Conservation (phyloP, 1,284 basidiomycete genomes). For the Ustilago xerochloae region DNA sequence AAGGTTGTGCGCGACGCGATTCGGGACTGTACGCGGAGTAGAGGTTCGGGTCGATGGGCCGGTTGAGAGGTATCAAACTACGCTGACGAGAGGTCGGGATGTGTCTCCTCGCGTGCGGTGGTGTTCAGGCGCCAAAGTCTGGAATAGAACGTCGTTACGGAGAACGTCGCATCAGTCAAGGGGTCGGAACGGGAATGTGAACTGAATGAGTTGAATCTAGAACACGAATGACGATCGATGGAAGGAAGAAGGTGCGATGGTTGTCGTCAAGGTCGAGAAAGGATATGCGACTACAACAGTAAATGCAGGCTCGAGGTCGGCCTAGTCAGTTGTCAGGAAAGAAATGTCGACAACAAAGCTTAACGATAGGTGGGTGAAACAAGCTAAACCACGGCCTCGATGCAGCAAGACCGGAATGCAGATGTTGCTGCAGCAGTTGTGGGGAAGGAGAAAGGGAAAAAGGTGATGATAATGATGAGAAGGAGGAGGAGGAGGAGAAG, state of each 20-base stretch:
- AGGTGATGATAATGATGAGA: neutral
- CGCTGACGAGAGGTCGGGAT: neutral
- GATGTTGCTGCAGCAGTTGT: neutral
- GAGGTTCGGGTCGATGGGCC: too few species aligned
- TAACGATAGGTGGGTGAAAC: neutral
- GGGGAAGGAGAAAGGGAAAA: neutral
- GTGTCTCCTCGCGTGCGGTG: conserved; percentile 18
- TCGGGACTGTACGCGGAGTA: neutral
- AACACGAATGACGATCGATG: neutral
- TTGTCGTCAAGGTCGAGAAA: neutral
- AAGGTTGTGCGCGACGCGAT: too few species aligned
- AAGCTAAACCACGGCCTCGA: conserved; percentile 1
- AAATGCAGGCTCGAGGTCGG: neutral
- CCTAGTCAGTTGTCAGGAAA: neutral
- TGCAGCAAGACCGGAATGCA: conserved; percentile 41
- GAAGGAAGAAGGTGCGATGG: neutral
- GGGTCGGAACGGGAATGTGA: conserved; percentile 37
- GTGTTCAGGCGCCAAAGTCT: neutral
- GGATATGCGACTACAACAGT: neutral
- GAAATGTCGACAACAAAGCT: neutral
- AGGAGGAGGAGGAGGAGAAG: neutral
- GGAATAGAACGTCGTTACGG: neutral
- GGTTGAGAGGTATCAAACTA: too few species aligned
- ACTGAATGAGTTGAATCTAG: too few species aligned
- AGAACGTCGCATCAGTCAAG: conserved; percentile 17